Percentiles rank a stretch among this genome's conserved stretches.
phyloP scores from a whole-genome alignment of 2,329 filamentous ascomycete species.

The Paracoccidioides lutzii region DNA sequence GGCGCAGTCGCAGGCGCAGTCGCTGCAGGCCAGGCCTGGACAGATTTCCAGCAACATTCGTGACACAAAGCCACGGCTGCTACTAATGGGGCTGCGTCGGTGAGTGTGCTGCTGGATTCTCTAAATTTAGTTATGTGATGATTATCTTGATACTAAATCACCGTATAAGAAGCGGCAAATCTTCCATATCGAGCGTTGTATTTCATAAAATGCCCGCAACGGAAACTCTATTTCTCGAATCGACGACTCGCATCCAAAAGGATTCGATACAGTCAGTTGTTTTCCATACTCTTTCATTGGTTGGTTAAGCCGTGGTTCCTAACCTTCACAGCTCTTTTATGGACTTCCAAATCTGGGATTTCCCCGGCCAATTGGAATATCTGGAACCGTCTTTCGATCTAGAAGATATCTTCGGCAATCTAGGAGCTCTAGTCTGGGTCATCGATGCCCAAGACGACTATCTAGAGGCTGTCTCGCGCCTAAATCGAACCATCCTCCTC shows the following conservation, averaged over 20 bases:
- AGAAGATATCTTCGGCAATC: constrained; percentile 84
- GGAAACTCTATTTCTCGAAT: constrained; percentile 91
- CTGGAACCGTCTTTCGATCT: constrained; percentile 81
- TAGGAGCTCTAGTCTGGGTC: constrained; percentile 93
- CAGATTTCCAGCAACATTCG: constrained; percentile 29
- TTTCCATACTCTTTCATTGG: neutral
- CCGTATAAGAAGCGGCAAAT: constrained; percentile 72
- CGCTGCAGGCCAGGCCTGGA: constrained; percentile 15
- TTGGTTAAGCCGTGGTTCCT: neutral
- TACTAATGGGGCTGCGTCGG: constrained; percentile 94
- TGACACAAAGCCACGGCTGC: constrained; percentile 63
- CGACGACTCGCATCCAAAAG: constrained; percentile 86
- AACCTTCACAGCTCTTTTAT: constrained; percentile 71
- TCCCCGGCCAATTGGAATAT: constrained; percentile 89
- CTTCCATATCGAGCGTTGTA: constrained; percentile 96
- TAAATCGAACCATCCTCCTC: constrained; percentile 80
- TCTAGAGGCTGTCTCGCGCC: constrained; percentile 71
- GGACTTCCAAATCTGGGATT: constrained; percentile 98
- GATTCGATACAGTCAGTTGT: constrained; percentile 76
- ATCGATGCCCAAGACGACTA: constrained; percentile 98
- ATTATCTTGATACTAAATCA: constrained; percentile 8
- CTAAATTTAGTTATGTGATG: neutral
- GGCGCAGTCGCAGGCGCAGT: constrained; percentile 13
- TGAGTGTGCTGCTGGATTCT: constrained; percentile 32
- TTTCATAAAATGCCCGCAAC: constrained; percentile 95